Conservation (phyloP, 805 yeast genomes). For the Myxozyma sirexii region DNA sequence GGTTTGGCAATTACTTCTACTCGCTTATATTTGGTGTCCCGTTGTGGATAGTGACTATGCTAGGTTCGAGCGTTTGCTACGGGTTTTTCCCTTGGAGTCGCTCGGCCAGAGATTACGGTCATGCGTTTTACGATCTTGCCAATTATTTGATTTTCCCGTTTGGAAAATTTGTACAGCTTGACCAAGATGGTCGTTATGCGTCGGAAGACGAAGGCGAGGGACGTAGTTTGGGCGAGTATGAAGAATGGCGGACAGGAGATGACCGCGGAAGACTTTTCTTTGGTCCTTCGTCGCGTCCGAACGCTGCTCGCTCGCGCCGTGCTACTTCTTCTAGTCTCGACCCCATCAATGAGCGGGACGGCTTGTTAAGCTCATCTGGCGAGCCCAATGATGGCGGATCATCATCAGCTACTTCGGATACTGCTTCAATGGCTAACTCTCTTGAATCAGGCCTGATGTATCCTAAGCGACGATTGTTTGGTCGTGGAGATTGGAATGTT, state of each 20-base stretch:
- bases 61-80: conserved; percentile 34
- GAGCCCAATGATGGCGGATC: conserved; percentile 26
- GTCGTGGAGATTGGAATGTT: conserved; percentile 87
- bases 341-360: conserved; percentile 26
- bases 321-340: conserved; percentile 14
- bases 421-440: conserved; percentile 10
- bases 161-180: conserved; percentile 82
- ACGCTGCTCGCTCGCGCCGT: background rate
- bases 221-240: conserved; percentile 71
- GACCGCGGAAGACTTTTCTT: conserved; percentile 79
- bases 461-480: conserved; percentile 62
- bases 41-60: conserved; percentile 55
- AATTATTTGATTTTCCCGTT: conserved; percentile 80
- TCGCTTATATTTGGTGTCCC: conserved; percentile 68
- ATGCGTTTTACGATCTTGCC: conserved; percentile 62
- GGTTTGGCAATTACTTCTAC: conserved; percentile 74
- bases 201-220: conserved; percentile 91
- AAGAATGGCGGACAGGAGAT: conserved; percentile 72
- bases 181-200: conserved; percentile 75
- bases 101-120: conserved; percentile 64
- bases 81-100: conserved; percentile 46
- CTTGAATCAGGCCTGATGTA: conserved; percentile 20
- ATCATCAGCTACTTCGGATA: background rate
- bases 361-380: conserved; percentile 24
- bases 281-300: conserved; percentile 52